These are phyloP conservation scores for Globisporangium carolinianum DNA, from an alignment of 352 stramenopile genomes.

Conservation along the genomic window DNA sequence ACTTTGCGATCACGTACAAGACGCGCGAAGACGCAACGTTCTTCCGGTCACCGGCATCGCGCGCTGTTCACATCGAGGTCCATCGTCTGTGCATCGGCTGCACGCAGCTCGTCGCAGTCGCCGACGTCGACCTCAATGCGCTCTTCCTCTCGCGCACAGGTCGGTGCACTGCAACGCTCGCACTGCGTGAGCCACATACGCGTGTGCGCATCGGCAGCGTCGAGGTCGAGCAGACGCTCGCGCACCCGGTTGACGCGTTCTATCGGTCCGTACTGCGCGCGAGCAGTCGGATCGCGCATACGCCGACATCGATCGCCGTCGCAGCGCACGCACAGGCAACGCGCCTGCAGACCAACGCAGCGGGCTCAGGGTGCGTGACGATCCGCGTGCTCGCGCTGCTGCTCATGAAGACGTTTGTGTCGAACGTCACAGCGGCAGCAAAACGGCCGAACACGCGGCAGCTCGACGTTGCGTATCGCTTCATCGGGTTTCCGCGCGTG, in stretches of 20 bases:
- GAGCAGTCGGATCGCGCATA: not conserved
- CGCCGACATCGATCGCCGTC: not conserved
- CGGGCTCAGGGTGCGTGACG: not conserved
- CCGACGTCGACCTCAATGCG: conserved; percentile 4
- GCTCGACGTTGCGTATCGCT: conserved; percentile 12
- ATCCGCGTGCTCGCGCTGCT: conserved; percentile 12
- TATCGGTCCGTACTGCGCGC: conserved; percentile 12
- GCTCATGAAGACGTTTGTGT: conserved; percentile 15
- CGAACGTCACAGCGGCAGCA: not conserved
- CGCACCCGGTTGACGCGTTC: conserved; percentile 10
- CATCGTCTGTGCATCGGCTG: conserved; percentile 10
- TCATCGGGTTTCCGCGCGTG: conserved; percentile 12
- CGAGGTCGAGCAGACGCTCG: conserved; percentile 2
- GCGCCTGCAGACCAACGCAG: not conserved
- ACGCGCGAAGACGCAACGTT: conserved; percentile 18
- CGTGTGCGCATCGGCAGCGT: conserved; percentile 9
- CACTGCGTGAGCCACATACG: conserved; percentile 14
- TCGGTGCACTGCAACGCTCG: conserved; percentile 3
- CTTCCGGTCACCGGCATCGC: conserved; percentile 12
- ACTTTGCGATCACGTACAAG: conserved; percentile 31
- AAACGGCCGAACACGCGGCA: not conserved
- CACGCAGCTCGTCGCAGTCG: conserved; percentile 11
- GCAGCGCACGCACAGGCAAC: not conserved
- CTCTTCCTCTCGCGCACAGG: conserved; percentile 19
- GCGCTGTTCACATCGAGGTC: conserved; percentile 17